Base-by-base conservation (phyloP, 2,329 filamentous ascomycete species). In the Chrysosporium queenslandicum region DNA sequence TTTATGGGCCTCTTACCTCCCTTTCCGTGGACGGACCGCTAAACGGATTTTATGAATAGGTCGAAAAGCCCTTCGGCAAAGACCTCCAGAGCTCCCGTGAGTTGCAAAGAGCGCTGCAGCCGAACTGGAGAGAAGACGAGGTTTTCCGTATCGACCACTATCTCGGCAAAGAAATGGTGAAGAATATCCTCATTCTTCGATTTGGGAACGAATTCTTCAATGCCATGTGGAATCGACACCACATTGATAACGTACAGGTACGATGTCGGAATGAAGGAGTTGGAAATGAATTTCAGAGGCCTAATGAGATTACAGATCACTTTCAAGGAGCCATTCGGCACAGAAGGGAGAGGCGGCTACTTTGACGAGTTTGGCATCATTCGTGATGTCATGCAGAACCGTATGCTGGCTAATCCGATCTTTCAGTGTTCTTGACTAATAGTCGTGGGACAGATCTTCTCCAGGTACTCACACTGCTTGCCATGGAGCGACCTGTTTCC, bases 281-380 rank as follows among this genome's bases (percentile, higher is more conserved):
- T n/a, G 9, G 45, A 25, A 37, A 16, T 32, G n/a, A 40, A 12
- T 21, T 21, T 4, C 7, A 20, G 9, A 21, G 39, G 54, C 50
- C 61, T 51, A 62, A 43, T 20, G 4, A 12, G 4, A 29, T 21
- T 20, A 34, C 56, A 80, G 76, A 97, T 98, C 68, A 88, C 92
- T 45, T 98, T 98, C 80, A 98, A 98, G 77, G 92, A 98, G 76
- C 92, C 92, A 6, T 98, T 98, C 65, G 94, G 92, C 62, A 98
- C 92, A 20, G 92, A 98, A 71, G 94, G 92, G 51, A 87, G 92
- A 66, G 92, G 94, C 58, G 92, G 92, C 53, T 98, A 98, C 77
- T 98, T 98, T 68, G 94, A 98, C 67, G 92, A 98, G 74, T 98
- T 98, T 64, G 94, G 92, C 66, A 98, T 98, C 71, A 89, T 98